These are phyloP conservation scores for Alopecurus myosuroides DNA, from an alignment of 176 grass and related monocot genomes.

Conservation along the genomic window DNA sequence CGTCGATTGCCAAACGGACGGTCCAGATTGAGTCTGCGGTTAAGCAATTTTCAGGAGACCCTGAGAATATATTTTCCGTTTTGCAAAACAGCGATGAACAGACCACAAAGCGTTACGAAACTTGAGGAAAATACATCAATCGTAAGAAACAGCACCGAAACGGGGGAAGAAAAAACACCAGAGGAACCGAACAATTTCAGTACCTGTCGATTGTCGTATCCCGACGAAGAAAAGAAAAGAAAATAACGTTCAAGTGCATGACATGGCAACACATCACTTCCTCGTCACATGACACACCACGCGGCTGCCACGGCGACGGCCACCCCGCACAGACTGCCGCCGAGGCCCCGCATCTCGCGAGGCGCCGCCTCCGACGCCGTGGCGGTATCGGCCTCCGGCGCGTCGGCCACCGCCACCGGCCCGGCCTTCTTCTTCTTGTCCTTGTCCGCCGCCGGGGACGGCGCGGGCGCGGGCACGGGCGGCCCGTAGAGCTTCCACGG, in stretches of 20 bases:
- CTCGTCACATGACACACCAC: slow-evolving; percentile 41
- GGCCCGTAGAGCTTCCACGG: slow-evolving; percentile 63
- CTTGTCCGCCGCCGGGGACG: slow-evolving; percentile 23
- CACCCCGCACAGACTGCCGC: slow-evolving; percentile 9
- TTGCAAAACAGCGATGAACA: not conserved
- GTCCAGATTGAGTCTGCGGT: no score
- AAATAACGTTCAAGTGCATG: not conserved
- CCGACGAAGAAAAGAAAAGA: not conserved
- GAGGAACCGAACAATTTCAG: not conserved
- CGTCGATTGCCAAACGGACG: no score
- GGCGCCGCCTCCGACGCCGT: slow-evolving; percentile 24
- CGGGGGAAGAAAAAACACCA: not conserved
- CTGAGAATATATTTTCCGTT: no score
- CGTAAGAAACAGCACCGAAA: not conserved
- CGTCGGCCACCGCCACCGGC: slow-evolving; percentile 11
- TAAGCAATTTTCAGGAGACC: no score
- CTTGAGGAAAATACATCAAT: not conserved
- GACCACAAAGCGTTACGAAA: not conserved
- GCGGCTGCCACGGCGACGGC: slow-evolving; percentile 23
- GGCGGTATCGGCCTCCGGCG: slow-evolving; percentile 24
- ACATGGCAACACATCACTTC: not conserved
- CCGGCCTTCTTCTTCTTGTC: slow-evolving; percentile 68
- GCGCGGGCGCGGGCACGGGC: slow-evolving; percentile 42
- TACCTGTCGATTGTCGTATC: not conserved
- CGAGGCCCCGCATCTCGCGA: not conserved